Evolutionary conservation across 1,284 basidiomycete genomes (phyloP), one percentile per base, ranked within the genome.

Genomic region (Clitocybe nebularis): DNA sequence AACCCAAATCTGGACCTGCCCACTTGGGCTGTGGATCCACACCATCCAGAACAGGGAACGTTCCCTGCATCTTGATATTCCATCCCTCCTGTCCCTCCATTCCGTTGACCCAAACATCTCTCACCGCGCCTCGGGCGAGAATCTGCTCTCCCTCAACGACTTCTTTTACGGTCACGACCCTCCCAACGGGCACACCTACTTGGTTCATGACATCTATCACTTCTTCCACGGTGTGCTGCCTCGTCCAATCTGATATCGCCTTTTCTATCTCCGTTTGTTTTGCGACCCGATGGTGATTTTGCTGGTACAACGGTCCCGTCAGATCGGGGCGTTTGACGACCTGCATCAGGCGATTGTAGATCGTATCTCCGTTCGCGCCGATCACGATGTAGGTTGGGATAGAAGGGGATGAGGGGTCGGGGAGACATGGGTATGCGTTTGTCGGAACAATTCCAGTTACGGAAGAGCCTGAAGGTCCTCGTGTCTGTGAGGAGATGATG

Each of bases 391-490:
- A 84, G 1, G 72, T 67, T 1, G 75, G 73, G 0, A 63, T 58
- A 4, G 52, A 49, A 1, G 74, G 68, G 0, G 69, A 50, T 25
- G 61, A 44, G 2, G 70, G 58, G 7, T 70, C 63, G 3, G 79
- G 72, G 19, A 71, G 62, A 59, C 80, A 83, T 2, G 81, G 81
- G 54, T 81, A 84, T 2, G 81, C 81, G 52, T 84, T 84, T 3
- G 81, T 84, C 0, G 83, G 81, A 7, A 84, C 81, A 38, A 85
- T 83, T 10, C 83, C 81, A 0, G 82, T 84, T 21, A 85, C 70
- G 3, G 81, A 83, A 16, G 82, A 83, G 23, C 82, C 82, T 7
- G 83, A 84, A 2, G 82, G 82, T 9, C 81, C 77, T 29, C 83
- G 78, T 48, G 78, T 72, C 76, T 81, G 44, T 19, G 13, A 26